A percentile compares a stretch with the other conserved stretches of the same genome.
Conservation (phyloP, 352 stramenopile species). For the Globisporangium cylindrosporum region DNA sequence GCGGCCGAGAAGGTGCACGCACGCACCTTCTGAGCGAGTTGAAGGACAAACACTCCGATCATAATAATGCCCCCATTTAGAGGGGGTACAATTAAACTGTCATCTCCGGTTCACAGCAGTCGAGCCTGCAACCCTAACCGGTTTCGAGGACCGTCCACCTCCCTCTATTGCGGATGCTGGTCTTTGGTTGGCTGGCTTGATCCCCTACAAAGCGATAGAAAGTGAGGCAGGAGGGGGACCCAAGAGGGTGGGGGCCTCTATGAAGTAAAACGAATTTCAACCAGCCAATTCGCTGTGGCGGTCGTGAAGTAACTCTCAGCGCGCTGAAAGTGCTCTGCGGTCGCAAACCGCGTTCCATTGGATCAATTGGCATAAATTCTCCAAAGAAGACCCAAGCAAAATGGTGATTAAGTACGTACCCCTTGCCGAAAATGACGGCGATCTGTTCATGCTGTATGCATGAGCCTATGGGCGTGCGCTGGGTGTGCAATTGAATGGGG, state of each 20-base stretch:
- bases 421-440: neutral
- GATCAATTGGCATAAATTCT: conserved; percentile 87
- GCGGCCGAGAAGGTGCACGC: neutral
- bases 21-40: neutral
- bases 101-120: neutral
- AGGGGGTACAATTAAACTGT: neutral
- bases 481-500: neutral
- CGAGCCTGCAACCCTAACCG: neutral
- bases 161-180: neutral
- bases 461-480: neutral
- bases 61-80: neutral
- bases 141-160: neutral
- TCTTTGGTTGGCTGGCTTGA: conserved; percentile 12
- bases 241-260: neutral
- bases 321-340: conserved; percentile 17
- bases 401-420: conserved; percentile 90
- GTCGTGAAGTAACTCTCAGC: conserved; percentile 44
- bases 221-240: conserved; percentile 7
- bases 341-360: conserved; percentile 28
- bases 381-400: conserved; percentile 86
- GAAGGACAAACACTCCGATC: neutral
- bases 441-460: neutral
- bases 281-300: conserved; percentile 66
- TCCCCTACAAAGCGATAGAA: neutral
- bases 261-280: conserved; percentile 72